Percentiles rank a stretch among this genome's conserved stretches.
Evolutionary conservation across 352 stramenopile genomes (phyloP).

Genomic region (Pythium plurisporium): DNA sequence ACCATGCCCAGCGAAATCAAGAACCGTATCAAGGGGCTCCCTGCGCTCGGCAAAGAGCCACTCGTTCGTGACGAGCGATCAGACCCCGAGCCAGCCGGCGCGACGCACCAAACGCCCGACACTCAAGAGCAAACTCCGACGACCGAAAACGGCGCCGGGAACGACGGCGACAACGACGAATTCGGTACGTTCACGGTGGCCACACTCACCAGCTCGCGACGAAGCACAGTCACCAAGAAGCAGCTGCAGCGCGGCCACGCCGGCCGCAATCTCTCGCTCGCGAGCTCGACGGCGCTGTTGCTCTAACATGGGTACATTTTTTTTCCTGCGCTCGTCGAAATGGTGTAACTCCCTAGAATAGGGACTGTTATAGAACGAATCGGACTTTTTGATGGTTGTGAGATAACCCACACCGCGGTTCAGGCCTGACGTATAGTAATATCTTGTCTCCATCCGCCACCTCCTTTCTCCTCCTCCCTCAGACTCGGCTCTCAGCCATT

Average conservation of each 20-base stretch:
- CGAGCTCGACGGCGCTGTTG: conserved; percentile 1
- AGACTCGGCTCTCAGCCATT: too few species aligned
- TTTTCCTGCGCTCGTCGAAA: too few species aligned
- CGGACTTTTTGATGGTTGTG: too few species aligned
- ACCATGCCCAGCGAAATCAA: conserved; percentile 41
- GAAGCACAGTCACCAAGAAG: conserved; percentile 19
- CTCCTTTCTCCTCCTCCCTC: too few species aligned
- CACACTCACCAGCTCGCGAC: neutral
- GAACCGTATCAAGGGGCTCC: conserved; percentile 41
- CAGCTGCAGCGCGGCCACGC: conserved; percentile 30
- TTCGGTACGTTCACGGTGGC: neutral
- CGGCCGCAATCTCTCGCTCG: conserved; percentile 27
- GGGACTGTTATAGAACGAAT: too few species aligned
- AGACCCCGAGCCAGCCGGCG: neutral
- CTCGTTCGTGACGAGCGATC: conserved; percentile 50
- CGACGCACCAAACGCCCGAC: neutral
- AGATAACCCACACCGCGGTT: too few species aligned
- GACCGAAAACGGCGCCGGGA: too few species aligned
- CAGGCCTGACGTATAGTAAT: too few species aligned
- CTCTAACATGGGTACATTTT: conserved; percentile 5
- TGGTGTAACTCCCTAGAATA: too few species aligned
- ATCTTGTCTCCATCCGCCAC: too few species aligned
- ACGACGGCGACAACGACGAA: too few species aligned
- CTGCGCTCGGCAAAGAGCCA: conserved; percentile 39
- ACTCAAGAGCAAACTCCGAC: too few species aligned